phyloP scores from a whole-genome alignment of 2,329 filamentous ascomycete species.

The Cordyceps pruinosa region DNA sequence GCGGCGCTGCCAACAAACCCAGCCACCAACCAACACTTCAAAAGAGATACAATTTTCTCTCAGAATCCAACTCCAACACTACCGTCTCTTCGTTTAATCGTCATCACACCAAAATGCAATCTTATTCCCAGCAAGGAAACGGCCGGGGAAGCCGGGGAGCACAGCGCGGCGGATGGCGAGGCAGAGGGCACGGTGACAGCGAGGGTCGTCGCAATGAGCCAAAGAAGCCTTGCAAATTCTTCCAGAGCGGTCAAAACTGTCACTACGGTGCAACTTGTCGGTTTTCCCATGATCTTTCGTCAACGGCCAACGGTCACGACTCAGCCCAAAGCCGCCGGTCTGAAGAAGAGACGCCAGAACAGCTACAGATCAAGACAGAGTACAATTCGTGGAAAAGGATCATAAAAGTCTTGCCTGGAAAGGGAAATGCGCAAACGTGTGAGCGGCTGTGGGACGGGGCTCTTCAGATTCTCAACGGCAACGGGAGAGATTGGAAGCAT shows the following conservation, averaged over 20 bases:
- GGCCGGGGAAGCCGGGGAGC: background rate
- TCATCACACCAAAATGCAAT: background rate
- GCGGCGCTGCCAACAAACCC: too few relatives aligned
- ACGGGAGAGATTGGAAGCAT: background rate
- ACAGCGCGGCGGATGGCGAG: background rate
- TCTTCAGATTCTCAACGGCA: conserved; percentile 5
- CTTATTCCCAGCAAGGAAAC: background rate
- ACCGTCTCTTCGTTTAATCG: background rate
- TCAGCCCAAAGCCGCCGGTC: background rate
- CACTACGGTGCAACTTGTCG: background rate
- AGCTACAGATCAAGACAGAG: background rate
- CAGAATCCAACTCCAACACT: background rate
- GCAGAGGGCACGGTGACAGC: background rate
- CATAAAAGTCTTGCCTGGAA: background rate
- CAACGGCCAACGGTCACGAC: background rate
- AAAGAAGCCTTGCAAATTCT: background rate
- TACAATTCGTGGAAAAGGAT: conserved; percentile 7
- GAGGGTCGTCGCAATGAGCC: background rate
- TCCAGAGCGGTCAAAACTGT: background rate
- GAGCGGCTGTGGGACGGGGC: background rate
- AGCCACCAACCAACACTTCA: too few relatives aligned
- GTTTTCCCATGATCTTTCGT: conserved; percentile 1
- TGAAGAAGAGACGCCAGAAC: background rate
- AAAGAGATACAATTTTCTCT: too few relatives aligned
- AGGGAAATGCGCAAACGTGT: background rate